These are phyloP conservation scores for Mortierella claussenii DNA, from an alignment of 192 early-diverging fungal species.

Conservation along the genomic window DNA sequence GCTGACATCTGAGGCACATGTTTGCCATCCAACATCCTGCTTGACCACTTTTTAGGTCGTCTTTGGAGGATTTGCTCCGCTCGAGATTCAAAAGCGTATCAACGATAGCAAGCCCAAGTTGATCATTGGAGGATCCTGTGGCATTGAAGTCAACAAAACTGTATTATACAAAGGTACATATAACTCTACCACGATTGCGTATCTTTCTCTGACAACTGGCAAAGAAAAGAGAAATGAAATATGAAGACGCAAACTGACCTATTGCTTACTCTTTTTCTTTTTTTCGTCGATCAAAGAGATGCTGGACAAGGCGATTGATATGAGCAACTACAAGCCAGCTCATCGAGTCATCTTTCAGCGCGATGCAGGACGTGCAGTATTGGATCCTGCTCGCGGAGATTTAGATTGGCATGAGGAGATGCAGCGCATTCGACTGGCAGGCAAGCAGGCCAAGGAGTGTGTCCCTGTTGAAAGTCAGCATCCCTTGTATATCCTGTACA, in stretches of 20 bases:
- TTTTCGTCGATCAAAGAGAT: constrained; percentile 56
- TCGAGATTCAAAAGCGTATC: constrained; percentile 86
- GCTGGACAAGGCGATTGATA: constrained; percentile 74
- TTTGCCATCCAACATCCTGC: too few relatives aligned
- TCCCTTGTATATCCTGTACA: constrained; percentile 88
- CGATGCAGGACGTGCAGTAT: constrained; percentile 59
- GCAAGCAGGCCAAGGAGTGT: constrained; percentile 59
- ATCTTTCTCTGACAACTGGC: too few relatives aligned
- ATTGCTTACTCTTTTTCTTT: neutral
- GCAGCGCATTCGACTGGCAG: constrained; percentile 46
- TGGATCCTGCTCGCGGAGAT: constrained; percentile 67
- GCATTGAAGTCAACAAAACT: constrained; percentile 78
- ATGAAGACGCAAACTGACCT: too few relatives aligned
- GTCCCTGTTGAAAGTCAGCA: constrained; percentile 70
- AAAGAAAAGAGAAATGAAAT: too few relatives aligned
- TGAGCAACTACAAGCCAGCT: constrained; percentile 60
- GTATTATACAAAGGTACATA: constrained; percentile 76
- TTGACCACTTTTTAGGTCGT: constrained; percentile 57
- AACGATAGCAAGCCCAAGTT: constrained; percentile 80
- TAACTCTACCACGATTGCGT: too few relatives aligned
- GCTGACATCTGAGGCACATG: too few relatives aligned
- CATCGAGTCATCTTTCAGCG: constrained; percentile 74
- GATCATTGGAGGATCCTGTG: constrained; percentile 80
- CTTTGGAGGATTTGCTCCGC: constrained; percentile 74
- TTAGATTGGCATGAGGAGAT: constrained; percentile 64